Evolutionary conservation across 2,329 filamentous ascomycete species (phyloP).

Genomic region (Alternaria sp.): DNA sequence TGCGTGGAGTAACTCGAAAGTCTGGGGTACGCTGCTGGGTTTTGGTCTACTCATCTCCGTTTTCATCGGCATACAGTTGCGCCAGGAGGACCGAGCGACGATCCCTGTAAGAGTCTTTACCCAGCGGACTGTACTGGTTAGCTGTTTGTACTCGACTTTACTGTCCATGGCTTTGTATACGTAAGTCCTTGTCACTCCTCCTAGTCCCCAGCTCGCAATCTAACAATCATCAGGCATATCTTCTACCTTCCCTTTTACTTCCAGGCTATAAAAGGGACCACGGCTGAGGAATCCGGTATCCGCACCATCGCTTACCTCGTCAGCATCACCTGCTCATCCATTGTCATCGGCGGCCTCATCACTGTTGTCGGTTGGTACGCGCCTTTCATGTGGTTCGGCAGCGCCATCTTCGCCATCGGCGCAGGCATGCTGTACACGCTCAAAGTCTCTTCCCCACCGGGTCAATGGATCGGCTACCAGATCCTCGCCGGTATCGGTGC

Average conservation of each 20-base stretch:
- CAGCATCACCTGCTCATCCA: conserved; percentile 36
- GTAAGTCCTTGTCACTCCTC: fast-evolving
- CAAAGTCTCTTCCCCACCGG: conserved; percentile 30
- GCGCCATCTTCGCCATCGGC: conserved; percentile 49
- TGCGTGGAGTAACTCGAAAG: conserved; percentile 58
- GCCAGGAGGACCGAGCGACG: conserved; percentile 42
- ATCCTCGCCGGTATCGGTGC: conserved; percentile 51
- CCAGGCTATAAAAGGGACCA: conserved; percentile 55
- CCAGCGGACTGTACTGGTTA: conserved; percentile 45
- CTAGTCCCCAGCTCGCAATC: background rate
- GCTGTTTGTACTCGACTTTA: no score
- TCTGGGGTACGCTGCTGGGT: conserved; percentile 61
- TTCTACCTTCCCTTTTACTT: conserved; percentile 56
- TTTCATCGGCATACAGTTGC: conserved; percentile 52
- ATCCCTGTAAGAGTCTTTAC: conserved; percentile 42
- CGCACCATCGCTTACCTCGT: conserved; percentile 48
- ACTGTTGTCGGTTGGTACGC: conserved; percentile 43
- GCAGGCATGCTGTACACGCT: conserved; percentile 52
- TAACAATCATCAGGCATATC: conserved; percentile 36
- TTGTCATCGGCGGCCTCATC: conserved; percentile 40
- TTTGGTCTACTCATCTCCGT: conserved; percentile 57
- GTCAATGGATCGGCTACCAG: conserved; percentile 54
- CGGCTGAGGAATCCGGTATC: conserved; percentile 50
- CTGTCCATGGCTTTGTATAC: no score
- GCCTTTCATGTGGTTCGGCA: conserved; percentile 51